A percentile compares a stretch with the other conserved stretches of the same genome.
Conservation (phyloP, 108 stramenopile species). For the Skeletonema marinoi region DNA sequence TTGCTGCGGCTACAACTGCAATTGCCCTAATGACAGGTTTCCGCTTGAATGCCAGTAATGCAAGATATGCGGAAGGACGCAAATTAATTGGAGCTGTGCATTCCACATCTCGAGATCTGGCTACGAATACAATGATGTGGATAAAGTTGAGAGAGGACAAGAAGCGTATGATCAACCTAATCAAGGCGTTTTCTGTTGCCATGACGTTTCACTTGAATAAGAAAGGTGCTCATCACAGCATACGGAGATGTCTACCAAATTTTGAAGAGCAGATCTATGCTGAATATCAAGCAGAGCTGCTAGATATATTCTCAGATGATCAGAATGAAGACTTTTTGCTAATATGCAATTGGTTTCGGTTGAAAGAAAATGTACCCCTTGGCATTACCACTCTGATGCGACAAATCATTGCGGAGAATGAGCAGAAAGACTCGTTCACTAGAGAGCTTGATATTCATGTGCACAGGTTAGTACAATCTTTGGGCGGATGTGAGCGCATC, state of each 20-base stretch:
- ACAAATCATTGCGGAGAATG: constrained; percentile 40
- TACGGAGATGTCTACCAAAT: constrained; percentile 28
- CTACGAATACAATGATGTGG: constrained; percentile 54
- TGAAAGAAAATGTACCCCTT: constrained; percentile 44
- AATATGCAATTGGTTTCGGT: constrained; percentile 32
- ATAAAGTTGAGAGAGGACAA: constrained; percentile 16
- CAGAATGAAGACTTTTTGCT: constrained; percentile 29
- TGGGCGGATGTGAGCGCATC: constrained; percentile 49
- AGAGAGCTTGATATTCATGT: constrained; percentile 48
- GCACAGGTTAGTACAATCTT: constrained; percentile 25
- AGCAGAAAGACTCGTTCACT: constrained; percentile 18
- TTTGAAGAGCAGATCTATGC: constrained; percentile 44
- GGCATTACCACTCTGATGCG: constrained; percentile 43
- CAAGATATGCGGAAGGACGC: constrained; percentile 50
- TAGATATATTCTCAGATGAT: constrained; percentile 43
- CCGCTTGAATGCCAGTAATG: constrained; percentile 56
- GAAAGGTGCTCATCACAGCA: constrained; percentile 34
- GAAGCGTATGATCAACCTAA: constrained; percentile 42
- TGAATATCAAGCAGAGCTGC: constrained; percentile 48
- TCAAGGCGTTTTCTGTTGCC: constrained; percentile 56
- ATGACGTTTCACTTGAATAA: constrained; percentile 51
- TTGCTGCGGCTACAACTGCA: constrained; percentile 60
- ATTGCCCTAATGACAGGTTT: constrained; percentile 59
- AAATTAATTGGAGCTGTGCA: constrained; percentile 36
- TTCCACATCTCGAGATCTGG: constrained; percentile 47